A percentile compares a stretch with the other conserved stretches of the same genome.
phyloP scores from a whole-genome alignment of 2,329 filamentous ascomycete species.

The Massarina eburnea region DNA sequence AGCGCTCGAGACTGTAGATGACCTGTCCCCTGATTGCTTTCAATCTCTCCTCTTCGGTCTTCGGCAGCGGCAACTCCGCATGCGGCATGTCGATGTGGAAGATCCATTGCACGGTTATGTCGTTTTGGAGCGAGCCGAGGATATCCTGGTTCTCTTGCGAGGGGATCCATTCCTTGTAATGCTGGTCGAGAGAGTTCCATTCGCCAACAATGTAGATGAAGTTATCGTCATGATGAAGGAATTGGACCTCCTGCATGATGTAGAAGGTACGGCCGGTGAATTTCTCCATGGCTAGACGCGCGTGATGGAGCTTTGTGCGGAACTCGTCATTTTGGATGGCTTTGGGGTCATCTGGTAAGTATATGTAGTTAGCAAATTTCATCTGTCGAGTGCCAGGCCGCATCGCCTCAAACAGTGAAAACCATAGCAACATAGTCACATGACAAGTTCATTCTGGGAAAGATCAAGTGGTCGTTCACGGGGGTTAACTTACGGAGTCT shows the following conservation, averaged over 20 bases:
- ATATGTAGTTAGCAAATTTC: too few species aligned
- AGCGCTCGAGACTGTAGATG: constrained; percentile 1
- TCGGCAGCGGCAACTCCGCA: constrained; percentile 24
- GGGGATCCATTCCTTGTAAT: constrained; percentile 51
- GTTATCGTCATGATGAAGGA: constrained; percentile 44
- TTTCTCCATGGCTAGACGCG: background rate
- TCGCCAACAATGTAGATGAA: constrained; percentile 57
- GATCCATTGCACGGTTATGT: constrained; percentile 60
- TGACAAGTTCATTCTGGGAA: too few species aligned
- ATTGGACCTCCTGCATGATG: constrained; percentile 28
- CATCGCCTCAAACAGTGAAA: too few species aligned
- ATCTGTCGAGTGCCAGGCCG: too few species aligned
- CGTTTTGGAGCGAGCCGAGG: constrained; percentile 51
- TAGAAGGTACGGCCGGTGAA: background rate
- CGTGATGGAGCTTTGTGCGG: background rate
- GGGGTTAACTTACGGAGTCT: too few species aligned
- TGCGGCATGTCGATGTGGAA: constrained; percentile 54
- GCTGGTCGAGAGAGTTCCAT: constrained; percentile 67
- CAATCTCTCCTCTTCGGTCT: background rate
- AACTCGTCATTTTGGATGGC: background rate
- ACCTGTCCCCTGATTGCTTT: background rate
- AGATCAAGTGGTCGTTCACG: too few species aligned
- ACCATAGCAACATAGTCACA: too few species aligned
- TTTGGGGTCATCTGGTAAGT: too few species aligned
- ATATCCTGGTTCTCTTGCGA: constrained; percentile 43